Base-by-base conservation (phyloP, 2,329 filamentous ascomycete genomes). In the Incumbomyces delicatus region DNA sequence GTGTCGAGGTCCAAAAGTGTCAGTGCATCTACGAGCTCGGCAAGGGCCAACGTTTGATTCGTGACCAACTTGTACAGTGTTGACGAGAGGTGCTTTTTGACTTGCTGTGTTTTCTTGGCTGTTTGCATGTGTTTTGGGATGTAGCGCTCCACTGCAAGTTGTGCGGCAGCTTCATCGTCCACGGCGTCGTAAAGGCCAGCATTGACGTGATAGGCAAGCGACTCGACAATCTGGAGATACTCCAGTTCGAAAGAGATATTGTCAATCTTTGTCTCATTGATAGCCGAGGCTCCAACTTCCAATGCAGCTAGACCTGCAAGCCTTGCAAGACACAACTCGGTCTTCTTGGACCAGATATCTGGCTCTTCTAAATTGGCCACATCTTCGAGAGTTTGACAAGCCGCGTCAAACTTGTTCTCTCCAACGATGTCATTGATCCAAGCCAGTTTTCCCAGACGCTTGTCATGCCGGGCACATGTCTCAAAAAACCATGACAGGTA, bases 361-460 rank as follows among this genome's bases (percentile, higher is more conserved):
- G 79, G 76, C 63, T 95, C 89, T 45, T 80, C 78, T 41, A 75
- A 73, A 16, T 82, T 69, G 0, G 86, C 88, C 16, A 89, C 73
- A 6, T 78, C 70, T 36, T 85, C 70, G 39, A 98, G 73, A 0
- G 81, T 83, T 35, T 78, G 69, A 4, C 83, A 81, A 10, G 90
- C 89, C 47, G 78, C 76, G 11, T 77, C 71, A 52, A 87, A 87
- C 57, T 95, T 80, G 49, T 80, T 74, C 60, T 92, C 85, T 18
- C 77, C 75, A 50, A 81, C 74, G 6, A 96, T 76, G 61, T 96
- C 89, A 61, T 98, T 94, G 67, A 98, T 94, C 92, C 92, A 98
- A 41, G 83, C 81, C 37, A 98, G 74, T 57, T 87, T 87, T 22
- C 83, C 81, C 2, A 57, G 36, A 14, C 47, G 40, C 34, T 57